Conservation (phyloP, 441 rosid species). For the Populus hybrid region DNA sequence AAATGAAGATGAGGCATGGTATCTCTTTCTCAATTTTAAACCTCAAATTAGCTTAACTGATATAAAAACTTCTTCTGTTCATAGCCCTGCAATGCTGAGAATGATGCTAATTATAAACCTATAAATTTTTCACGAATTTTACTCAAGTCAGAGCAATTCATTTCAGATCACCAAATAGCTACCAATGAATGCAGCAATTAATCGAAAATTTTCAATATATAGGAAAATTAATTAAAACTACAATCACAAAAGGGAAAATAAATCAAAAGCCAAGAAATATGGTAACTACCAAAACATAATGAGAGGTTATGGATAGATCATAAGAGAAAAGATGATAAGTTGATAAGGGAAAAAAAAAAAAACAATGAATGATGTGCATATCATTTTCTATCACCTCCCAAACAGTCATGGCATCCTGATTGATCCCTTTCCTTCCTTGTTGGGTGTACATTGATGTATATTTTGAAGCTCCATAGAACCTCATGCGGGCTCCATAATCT, state of each 20-base stretch:
- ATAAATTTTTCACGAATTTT: too few species aligned
- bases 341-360: neutral
- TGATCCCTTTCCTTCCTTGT: constrained; percentile 78
- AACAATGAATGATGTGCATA: neutral
- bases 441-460: constrained; percentile 67
- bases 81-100: neutral
- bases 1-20: neutral
- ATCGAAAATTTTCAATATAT: neutral
- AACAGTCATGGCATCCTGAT: constrained; percentile 89
- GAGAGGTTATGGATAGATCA: neutral
- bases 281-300: neutral
- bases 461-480: constrained; percentile 59
- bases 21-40: neutral
- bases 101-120: neutral
- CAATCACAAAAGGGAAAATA: too few species aligned
- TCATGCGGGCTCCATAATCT: constrained; percentile 59
- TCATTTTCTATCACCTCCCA: constrained; percentile 66
- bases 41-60: neutral
- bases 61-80: neutral
- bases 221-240: neutral
- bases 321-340: too few species aligned
- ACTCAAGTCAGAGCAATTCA: neutral
- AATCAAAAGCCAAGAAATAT: neutral
- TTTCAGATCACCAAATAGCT: neutral
- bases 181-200: neutral